phyloP scores from a whole-genome alignment of 768 basidiomycete genomes.

The Pulveroboletus sp. region DNA sequence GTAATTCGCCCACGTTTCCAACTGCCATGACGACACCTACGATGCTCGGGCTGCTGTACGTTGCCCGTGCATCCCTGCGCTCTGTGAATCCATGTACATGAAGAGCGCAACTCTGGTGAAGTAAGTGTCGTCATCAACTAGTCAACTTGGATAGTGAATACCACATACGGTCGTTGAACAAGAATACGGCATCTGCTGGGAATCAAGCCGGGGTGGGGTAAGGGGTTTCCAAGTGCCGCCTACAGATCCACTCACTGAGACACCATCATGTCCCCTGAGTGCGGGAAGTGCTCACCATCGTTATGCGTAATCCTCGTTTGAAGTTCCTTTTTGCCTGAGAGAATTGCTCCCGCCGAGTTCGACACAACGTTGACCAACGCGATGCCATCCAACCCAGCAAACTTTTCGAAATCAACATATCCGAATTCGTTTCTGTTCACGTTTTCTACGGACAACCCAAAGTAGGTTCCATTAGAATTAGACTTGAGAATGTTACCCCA shows the following conservation, averaged over 20 bases:
- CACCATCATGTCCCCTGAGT: neutral
- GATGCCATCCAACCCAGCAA: slow-evolving; percentile 93
- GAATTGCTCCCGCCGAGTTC: slow-evolving; percentile 69
- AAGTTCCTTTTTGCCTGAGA: slow-evolving; percentile 69
- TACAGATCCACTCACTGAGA: slow-evolving; percentile 24
- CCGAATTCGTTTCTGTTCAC: slow-evolving; percentile 88
- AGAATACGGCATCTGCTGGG: slow-evolving; percentile 63
- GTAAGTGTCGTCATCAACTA: neutral
- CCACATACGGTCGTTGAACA: slow-evolving; percentile 61
- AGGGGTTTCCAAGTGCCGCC: slow-evolving; percentile 87
- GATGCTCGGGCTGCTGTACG: slow-evolving; percentile 88
- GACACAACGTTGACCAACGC: slow-evolving; percentile 88
- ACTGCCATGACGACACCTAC: slow-evolving; percentile 94
- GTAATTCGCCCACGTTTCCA: slow-evolving; percentile 86
- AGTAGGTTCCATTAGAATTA: slow-evolving; percentile 98
- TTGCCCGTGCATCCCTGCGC: slow-evolving; percentile 82
- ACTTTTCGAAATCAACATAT: slow-evolving; percentile 97
- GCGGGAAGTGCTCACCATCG: slow-evolving; percentile 57
- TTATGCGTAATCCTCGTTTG: slow-evolving; percentile 94
- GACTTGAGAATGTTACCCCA: slow-evolving; percentile 95
- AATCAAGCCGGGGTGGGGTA: slow-evolving; percentile 69
- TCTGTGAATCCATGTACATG: slow-evolving; percentile 97
- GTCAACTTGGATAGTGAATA: neutral
- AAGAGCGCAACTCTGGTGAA: slow-evolving; percentile 67
- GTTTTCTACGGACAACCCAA: slow-evolving; percentile 76